Percentiles rank a stretch among this genome's conserved stretches.
These are phyloP conservation scores for Vishniacozyma victoriae DNA, from an alignment of 768 basidiomycete species.

Conservation along the genomic window DNA sequence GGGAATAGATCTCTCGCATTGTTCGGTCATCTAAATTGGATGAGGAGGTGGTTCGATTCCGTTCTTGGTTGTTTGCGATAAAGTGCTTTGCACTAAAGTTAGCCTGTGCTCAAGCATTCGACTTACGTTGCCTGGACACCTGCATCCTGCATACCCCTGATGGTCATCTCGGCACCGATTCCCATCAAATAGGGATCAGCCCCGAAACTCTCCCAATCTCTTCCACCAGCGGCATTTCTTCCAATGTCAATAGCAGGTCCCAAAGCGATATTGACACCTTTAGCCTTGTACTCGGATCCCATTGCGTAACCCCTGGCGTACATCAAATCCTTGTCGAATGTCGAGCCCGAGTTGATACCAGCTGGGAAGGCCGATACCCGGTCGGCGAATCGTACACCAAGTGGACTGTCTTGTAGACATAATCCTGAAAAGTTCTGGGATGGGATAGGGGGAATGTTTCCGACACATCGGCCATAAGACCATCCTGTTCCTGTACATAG, in stretches of 20 bases:
- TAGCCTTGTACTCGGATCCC: slow-evolving; percentile 73
- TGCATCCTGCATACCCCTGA: slow-evolving; percentile 66
- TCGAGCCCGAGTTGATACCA: slow-evolving; percentile 74
- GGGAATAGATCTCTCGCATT: slow-evolving; percentile 48
- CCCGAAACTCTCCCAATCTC: slow-evolving; percentile 93
- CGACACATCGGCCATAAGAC: slow-evolving; percentile 41
- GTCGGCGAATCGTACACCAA: slow-evolving; percentile 71
- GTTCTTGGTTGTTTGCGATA: slow-evolving; percentile 51
- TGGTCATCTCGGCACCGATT: slow-evolving; percentile 62
- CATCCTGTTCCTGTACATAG: slow-evolving; percentile 54
- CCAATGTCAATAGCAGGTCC: slow-evolving; percentile 85
- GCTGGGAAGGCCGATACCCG: slow-evolving; percentile 74
- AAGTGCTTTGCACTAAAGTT: slow-evolving; percentile 34
- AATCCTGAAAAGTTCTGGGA: slow-evolving; percentile 35
- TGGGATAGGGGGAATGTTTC: slow-evolving; percentile 36
- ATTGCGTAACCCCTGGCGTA: slow-evolving; percentile 69
- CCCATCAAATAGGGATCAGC: slow-evolving; percentile 83
- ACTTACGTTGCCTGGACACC: slow-evolving; percentile 70
- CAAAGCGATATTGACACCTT: slow-evolving; percentile 70
- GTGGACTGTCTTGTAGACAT: slow-evolving; percentile 54
- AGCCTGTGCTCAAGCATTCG: not conserved
- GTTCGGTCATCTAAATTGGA: slow-evolving; percentile 76
- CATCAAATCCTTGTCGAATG: slow-evolving; percentile 75
- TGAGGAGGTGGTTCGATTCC: slow-evolving; percentile 42
- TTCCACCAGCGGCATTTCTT: slow-evolving; percentile 61